These are phyloP conservation scores for Nelumbo lutea DNA, from an alignment of 164 flowering plant genomes.

Conservation along the genomic window DNA sequence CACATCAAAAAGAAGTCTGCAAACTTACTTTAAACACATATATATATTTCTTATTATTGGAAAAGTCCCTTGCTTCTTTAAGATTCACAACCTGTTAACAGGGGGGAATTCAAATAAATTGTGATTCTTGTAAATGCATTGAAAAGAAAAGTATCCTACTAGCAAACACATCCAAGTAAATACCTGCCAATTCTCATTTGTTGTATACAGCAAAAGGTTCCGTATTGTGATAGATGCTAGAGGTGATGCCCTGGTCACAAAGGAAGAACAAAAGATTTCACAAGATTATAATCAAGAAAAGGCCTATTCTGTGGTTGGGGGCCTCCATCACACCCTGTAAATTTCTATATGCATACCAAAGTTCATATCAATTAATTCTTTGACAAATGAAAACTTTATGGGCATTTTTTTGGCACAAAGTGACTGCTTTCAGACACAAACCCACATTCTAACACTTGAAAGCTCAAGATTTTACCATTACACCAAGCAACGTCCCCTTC, in stretches of 20 bases:
- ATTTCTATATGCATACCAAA: no score
- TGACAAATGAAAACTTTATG: no score
- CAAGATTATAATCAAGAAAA: no score
- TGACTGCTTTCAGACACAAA: no score
- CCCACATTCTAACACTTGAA: no score
- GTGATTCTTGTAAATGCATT: conserved; percentile 4
- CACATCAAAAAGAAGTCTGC: neutral
- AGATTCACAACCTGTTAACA: conserved; percentile 78
- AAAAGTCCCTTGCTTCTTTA: conserved; percentile 93
- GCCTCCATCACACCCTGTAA: no score
- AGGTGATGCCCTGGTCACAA: conserved; percentile 71
- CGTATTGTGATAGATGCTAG: conserved; percentile 91
- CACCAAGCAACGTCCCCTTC: no score
- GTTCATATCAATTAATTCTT: no score
- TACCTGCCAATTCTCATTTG: conserved; percentile 97
- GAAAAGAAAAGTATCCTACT: conserved; percentile 1
- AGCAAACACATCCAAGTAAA: neutral
- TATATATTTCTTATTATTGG: conserved; percentile 59
- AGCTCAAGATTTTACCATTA: no score
- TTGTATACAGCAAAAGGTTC: conserved; percentile 76
- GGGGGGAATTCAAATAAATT: conserved; percentile 12
- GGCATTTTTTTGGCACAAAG: no score
- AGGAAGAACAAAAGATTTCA: conserved; percentile 2
- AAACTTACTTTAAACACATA: conserved; percentile 87
- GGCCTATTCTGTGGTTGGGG: no score